Evolutionary conservation across 2,329 filamentous ascomycete genomes (phyloP), one percentile per base, ranked within the genome.

Genomic region (Emmonsia crescens): DNA sequence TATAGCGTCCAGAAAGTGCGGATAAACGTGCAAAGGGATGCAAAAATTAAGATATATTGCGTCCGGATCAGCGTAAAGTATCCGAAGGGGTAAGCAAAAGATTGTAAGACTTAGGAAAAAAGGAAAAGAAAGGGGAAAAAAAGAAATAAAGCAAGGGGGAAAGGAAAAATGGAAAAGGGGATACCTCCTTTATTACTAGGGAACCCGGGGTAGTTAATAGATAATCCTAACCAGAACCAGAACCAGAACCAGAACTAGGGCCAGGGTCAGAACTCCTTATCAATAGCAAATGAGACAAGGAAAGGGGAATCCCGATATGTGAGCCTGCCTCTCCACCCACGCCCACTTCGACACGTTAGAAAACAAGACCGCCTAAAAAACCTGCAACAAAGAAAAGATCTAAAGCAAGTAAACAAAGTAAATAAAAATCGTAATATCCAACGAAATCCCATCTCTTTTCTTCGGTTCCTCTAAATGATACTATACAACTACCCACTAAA

Each of bases 401-500:
- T 24, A 48, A 36, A 36, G 9, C 14, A 48, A 48, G 24, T 48
- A 48, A 48, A n/a, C n/a, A n/a, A 48, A 27, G 24, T 10, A 21
- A 44, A n/a, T 5, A 44, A 8, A 44, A 19, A 44, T 44, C 40
- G 40, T 44, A 24, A 24, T 48, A 48, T 27, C 21, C 21, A 48
- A n/a, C 9, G 21, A 24, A 48, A 14, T n/a, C 44, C 21, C 44
- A 27, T 48, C 3, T 12, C 10, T 48, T 48, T 9, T 24, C 5
- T 14, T 21, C n/a, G n/a, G n/a, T n/a, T n/a, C n/a, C 3, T 24
- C 27, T 27, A 49, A 5, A 14, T 48, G 8, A 14, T 14, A 27
- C 46, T 27, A 5, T 49, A 49, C 46, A 49, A 2, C 12, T 59
- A 66, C 31, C 54, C 55, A 56, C 65, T 65, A 21, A 65, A 33